phyloP scores from a whole-genome alignment of 2,329 filamentous ascomycete genomes.

The Helotiales sp. region DNA sequence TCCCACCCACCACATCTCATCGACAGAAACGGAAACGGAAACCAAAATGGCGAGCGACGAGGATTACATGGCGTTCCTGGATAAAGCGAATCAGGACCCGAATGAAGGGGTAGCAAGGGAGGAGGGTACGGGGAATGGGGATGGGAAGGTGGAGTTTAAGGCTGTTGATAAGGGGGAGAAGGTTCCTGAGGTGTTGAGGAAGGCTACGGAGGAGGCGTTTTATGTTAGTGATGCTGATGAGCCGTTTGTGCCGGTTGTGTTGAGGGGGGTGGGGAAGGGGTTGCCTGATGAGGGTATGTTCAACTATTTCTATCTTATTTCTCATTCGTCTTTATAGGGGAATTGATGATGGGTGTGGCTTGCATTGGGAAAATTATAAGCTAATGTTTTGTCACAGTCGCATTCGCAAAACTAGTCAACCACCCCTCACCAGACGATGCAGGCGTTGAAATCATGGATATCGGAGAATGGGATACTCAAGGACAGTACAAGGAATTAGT shows the following conservation, averaged over 20 bases:
- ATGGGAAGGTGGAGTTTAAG: conserved; percentile 46
- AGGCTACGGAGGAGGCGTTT: conserved; percentile 56
- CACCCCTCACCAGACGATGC: conserved; percentile 54
- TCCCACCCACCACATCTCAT: too few species aligned
- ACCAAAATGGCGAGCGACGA: conserved; percentile 70
- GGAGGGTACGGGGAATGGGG: conserved; percentile 33
- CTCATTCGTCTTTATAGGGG: not conserved
- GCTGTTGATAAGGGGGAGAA: conserved; percentile 52
- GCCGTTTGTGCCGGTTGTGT: conserved; percentile 74
- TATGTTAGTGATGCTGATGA: conserved; percentile 85
- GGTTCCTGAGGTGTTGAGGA: conserved; percentile 59
- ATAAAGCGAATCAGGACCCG: conserved; percentile 82
- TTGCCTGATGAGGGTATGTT: conserved; percentile 62
- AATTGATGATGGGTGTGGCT: not conserved
- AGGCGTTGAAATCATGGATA: conserved; percentile 64
- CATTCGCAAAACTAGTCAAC: conserved; percentile 68
- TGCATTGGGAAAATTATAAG: too few species aligned
- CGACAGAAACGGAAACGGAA: not conserved
- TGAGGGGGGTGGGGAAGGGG: conserved; percentile 58
- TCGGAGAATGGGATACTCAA: conserved; percentile 70
- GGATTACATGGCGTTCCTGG: conserved; percentile 80
- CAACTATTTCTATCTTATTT: conserved; percentile 12
- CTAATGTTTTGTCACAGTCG: conserved; percentile 47
- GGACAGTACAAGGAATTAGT: conserved; percentile 70
- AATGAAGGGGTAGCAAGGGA: conserved; percentile 53